Base-by-base conservation (phyloP, 2,329 filamentous ascomycete genomes). In the Xylariomycetidae sp. region DNA sequence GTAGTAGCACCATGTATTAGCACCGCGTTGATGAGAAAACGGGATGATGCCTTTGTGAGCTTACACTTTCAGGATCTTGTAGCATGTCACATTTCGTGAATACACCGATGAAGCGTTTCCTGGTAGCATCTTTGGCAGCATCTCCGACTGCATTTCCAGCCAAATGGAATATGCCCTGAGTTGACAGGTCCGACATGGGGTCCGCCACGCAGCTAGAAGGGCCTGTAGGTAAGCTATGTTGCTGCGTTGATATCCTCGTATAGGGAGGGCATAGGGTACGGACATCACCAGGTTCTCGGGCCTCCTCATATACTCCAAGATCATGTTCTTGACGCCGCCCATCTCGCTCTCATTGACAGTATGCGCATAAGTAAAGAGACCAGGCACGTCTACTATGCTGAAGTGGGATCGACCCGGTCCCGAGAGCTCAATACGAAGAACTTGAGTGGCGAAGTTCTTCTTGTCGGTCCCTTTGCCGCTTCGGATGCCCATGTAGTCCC, bases 241-340 rank as follows among this genome's bases (percentile, higher is more conserved):
- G 20, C 20, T 23, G 8, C 8, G 20, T 23, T 8, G 8, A 8
- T 8, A 23, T 23, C 20, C 8, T 8, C 8, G 8, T 8, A 23
- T 8, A 23, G n/a, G n/a, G 8, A 23, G n/a, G n/a, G 20, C 20
- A 23, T 23, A 6, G 14, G 12, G 5, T 0, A 43, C 60, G 49
- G 27, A 63, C 59, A 65, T 59, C 12, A 65, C 54, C 14, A 64
- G 57, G 19, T 61, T 64, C 18, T 58, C 51, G 4, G 45, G 44
- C 11, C 53, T 50, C 11, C 40, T 46, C 56, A 64, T 61, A 25
- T 64, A 63, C 9, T 56, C 42, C 3, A 49, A 38, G 4, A 60
- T 51, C 58, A 65, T 57, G 3, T 37, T 41, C 12, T 49, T 44
- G 1, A 62, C 50, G 0, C 50, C 50, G 2, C 39, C 27, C 36